Evolutionary conservation across 371 early-diverging fungal species (phyloP).

Genomic region (Rhizopus delemar): DNA sequence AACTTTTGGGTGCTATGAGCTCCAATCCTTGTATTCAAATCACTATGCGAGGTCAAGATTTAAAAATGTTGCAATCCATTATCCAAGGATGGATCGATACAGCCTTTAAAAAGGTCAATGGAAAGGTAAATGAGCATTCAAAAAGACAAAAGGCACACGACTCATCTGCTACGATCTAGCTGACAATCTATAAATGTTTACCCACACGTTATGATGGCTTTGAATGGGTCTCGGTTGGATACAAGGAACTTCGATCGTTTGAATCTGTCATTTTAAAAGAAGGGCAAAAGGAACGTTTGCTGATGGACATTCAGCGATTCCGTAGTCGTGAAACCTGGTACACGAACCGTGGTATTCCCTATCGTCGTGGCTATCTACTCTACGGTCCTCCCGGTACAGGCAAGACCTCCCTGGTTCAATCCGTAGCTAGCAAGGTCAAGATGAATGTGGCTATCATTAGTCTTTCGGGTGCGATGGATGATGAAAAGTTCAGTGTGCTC

Average conservation of each 20-base stretch:
- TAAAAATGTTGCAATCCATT: constrained; percentile 19
- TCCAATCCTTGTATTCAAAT: constrained; percentile 23
- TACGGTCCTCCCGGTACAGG: constrained; percentile 76
- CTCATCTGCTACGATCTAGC: constrained; percentile 6
- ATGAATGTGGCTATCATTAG: constrained; percentile 49
- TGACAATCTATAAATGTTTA: constrained; percentile 34
- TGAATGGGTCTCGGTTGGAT: constrained; percentile 25
- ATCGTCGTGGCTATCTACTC: constrained; percentile 82
- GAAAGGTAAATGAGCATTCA: constrained; percentile 23
- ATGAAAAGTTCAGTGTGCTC: constrained; percentile 33
- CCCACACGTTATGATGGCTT: constrained; percentile 25
- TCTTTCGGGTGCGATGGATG: constrained; percentile 34
- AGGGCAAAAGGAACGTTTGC: constrained; percentile 38
- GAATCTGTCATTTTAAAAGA: constrained; percentile 42
- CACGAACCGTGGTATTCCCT: constrained; percentile 87
- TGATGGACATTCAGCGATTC: constrained; percentile 41
- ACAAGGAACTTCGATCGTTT: constrained; percentile 36
- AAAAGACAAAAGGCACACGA: constrained; percentile 1
- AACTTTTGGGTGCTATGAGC: constrained; percentile 25
- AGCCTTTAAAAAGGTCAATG: constrained; percentile 29
- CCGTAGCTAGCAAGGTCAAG: constrained; percentile 53
- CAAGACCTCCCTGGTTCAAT: constrained; percentile 66
- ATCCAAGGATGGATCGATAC: constrained; percentile 46
- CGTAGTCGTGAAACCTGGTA: constrained; percentile 70
- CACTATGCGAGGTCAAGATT: constrained; percentile 30